These are phyloP conservation scores for Jaltomata sinuosa DNA, from an alignment of 257 asterid genomes.

Conservation along the genomic window DNA sequence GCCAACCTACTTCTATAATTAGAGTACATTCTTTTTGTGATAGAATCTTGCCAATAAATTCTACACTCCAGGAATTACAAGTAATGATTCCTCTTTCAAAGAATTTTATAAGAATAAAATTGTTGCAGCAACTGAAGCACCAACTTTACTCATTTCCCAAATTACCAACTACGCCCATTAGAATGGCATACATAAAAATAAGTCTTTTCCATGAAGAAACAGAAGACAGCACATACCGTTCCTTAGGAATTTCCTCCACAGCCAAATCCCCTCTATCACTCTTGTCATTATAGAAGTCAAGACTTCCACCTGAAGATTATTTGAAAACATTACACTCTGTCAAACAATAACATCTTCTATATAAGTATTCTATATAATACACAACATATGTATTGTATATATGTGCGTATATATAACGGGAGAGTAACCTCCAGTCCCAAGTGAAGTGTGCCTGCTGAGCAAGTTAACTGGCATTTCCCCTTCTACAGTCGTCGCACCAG, in stretches of 20 bases:
- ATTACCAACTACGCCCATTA: not conserved
- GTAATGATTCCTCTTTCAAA: not conserved
- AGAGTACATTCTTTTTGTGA: not conserved
- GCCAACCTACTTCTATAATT: not conserved
- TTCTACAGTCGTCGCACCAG: not conserved
- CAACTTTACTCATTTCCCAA: not conserved
- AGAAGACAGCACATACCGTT: not conserved
- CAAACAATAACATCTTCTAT: not conserved
- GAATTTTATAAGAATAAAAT: not conserved
- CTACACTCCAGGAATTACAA: not conserved
- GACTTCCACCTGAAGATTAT: not conserved
- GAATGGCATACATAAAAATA: not conserved
- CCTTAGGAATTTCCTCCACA: not conserved
- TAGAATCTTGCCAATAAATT: not conserved
- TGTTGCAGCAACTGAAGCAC: not conserved
- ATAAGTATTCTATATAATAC: not conserved
- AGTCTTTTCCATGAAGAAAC: not conserved
- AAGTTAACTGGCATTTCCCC: slow-evolving; percentile 2
- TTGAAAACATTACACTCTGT: not conserved
- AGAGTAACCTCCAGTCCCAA: slow-evolving; percentile 1
- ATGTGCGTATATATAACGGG: not conserved
- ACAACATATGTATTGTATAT: not conserved
- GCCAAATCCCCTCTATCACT: not conserved
- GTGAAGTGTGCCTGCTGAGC: slow-evolving; percentile 1
- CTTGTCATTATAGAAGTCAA: not conserved